Evolutionary conservation across 768 basidiomycete species (phyloP).

Genomic region (Tylopilus sp.): DNA sequence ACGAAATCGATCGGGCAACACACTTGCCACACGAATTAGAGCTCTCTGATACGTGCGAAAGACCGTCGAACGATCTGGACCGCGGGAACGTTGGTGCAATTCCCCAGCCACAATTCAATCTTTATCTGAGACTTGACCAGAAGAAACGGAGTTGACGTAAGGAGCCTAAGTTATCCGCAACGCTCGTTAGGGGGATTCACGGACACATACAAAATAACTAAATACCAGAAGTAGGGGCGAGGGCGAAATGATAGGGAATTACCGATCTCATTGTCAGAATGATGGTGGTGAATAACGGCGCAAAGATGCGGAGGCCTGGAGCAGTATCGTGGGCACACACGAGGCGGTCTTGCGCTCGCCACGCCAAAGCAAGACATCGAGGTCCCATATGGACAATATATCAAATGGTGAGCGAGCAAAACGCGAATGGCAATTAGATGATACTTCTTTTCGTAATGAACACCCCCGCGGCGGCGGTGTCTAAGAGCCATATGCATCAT

Average conservation of each 20-base stretch:
- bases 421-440: neutral
- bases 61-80: slow-evolving; percentile 3
- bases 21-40: neutral
- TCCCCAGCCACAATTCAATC: slow-evolving; percentile 1
- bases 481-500: neutral
- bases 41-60: too few species aligned
- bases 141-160: too few species aligned
- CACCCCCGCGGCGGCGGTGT: neutral
- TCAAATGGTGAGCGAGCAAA: neutral
- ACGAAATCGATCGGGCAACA: neutral
- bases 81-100: neutral
- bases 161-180: too few species aligned
- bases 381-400: too few species aligned
- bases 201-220: neutral
- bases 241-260: too few species aligned
- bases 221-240: neutral
- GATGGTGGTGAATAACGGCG: neutral
- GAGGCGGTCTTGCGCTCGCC: neutral
- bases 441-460: neutral
- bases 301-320: neutral
- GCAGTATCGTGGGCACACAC: neutral
- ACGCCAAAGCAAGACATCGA: neutral
- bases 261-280: neutral
- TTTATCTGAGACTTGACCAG: neutral
- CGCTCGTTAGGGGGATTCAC: too few species aligned